Evolutionary conservation across 345 rosid genomes (phyloP).

Genomic region (Clausena lansium): DNA sequence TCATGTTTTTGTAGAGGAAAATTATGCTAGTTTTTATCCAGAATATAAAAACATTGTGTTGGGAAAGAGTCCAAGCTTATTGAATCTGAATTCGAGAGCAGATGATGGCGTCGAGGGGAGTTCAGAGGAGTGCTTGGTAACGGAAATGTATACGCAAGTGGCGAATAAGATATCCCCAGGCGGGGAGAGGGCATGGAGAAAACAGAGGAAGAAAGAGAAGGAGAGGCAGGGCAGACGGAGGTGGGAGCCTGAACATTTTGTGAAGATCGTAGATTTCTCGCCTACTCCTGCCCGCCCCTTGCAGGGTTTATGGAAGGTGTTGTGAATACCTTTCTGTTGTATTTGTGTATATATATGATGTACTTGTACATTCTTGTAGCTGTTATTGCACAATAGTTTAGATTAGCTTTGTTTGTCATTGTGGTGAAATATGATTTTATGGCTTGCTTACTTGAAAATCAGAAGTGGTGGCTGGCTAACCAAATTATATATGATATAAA

Average conservation of each 20-base stretch:
- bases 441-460: background rate
- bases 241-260: slow-evolving; percentile 85
- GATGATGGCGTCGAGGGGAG: slow-evolving; percentile 55
- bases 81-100: slow-evolving; percentile 17
- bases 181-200: slow-evolving; percentile 54
- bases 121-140: slow-evolving; percentile 49
- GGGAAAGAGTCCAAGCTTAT: slow-evolving; percentile 40
- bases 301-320: slow-evolving; percentile 95
- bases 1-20: slow-evolving; percentile 76
- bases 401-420: background rate
- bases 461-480: background rate
- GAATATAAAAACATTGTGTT: slow-evolving; percentile 20
- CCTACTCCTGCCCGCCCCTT: slow-evolving; percentile 66
- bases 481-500: background rate
- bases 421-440: background rate
- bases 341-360: background rate
- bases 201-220: slow-evolving; percentile 78
- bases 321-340: background rate
- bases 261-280: slow-evolving; percentile 65
- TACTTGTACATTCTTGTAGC: background rate
- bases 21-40: slow-evolving; percentile 14
- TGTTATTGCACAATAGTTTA: slow-evolving; percentile 1
- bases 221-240: slow-evolving; percentile 62
- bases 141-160: slow-evolving; percentile 71
- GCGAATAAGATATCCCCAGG: slow-evolving; percentile 76